Conservation (phyloP, 2,329 filamentous ascomycete genomes). For the Penicillium sp. region DNA sequence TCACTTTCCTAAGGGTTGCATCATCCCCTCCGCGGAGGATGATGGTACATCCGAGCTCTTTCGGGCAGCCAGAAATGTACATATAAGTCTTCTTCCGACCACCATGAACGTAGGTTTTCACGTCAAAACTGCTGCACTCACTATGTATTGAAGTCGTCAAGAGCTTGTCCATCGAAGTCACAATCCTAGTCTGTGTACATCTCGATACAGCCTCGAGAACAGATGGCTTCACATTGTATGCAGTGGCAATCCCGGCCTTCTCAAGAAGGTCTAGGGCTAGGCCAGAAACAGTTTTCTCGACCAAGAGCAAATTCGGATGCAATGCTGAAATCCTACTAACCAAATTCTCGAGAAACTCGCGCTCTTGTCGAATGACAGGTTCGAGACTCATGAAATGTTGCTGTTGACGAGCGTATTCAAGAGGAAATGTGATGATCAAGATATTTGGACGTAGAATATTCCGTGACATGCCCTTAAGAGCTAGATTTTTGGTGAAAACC, state of each 20-base stretch:
- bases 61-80: conserved; percentile 85
- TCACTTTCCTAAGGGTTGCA: conserved; percentile 71
- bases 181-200: conserved; percentile 86
- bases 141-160: conserved; percentile 71
- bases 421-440: conserved; percentile 87
- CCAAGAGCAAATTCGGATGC: conserved; percentile 80
- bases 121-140: conserved; percentile 83
- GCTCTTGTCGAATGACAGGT: conserved; percentile 93
- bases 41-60: conserved; percentile 91
- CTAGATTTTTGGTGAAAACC: conserved; percentile 95
- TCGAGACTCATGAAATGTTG: conserved; percentile 98
- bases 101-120: conserved; percentile 89
- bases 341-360: conserved; percentile 86
- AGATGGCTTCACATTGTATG: conserved; percentile 93
- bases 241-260: conserved; percentile 86
- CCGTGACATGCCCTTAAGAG: conserved; percentile 92
- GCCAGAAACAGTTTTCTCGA: conserved; percentile 88
- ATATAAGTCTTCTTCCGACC: conserved; percentile 91
- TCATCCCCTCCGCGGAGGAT: conserved; percentile 79
- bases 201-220: conserved; percentile 93
- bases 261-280: conserved; percentile 85
- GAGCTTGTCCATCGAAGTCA: conserved; percentile 93
- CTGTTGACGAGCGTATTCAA: conserved; percentile 92
- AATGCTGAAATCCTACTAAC: conserved; percentile 88
- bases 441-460: conserved; percentile 82